Evolutionary conservation across 2,329 filamentous ascomycete species (phyloP).

Genomic region (Phialophora verrucosa): DNA sequence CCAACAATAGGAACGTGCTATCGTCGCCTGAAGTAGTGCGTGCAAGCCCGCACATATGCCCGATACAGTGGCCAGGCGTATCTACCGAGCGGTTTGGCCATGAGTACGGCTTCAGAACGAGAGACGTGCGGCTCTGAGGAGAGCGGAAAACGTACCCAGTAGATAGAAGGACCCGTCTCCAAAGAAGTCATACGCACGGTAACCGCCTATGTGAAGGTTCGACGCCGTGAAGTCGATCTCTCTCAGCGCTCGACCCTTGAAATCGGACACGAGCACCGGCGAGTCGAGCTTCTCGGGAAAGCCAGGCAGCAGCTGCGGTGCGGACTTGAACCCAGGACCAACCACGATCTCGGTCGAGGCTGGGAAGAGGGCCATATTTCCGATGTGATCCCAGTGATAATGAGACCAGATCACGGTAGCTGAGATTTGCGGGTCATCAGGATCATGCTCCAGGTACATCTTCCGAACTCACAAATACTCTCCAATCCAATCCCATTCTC

Average conservation of each 20-base stretch:
- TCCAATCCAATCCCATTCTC: slow-evolving; percentile 26
- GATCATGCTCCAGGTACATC: neutral
- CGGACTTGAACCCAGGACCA: slow-evolving; percentile 57
- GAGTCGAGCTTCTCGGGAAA: slow-evolving; percentile 51
- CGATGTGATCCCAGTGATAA: slow-evolving; percentile 54
- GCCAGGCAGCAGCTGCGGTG: slow-evolving; percentile 52
- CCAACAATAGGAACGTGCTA: slow-evolving; percentile 45
- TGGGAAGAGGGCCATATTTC: slow-evolving; percentile 57
- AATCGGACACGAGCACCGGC: slow-evolving; percentile 46
- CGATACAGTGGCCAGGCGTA: slow-evolving; percentile 55
- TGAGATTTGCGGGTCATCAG: slow-evolving; percentile 3
- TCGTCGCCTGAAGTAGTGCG: slow-evolving; percentile 50
- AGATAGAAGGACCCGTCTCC: slow-evolving; percentile 51
- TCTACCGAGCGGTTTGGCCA: slow-evolving; percentile 29
- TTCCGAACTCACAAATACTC: slow-evolving; percentile 29
- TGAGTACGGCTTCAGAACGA: neutral
- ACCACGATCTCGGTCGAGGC: slow-evolving; percentile 56
- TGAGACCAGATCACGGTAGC: slow-evolving; percentile 44
- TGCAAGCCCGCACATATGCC: slow-evolving; percentile 58
- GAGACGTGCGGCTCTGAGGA: neutral
- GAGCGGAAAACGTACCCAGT: slow-evolving; percentile 44
- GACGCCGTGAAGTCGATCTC: slow-evolving; percentile 33
- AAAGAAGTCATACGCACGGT: slow-evolving; percentile 51
- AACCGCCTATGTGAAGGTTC: slow-evolving; percentile 45
- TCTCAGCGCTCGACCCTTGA: slow-evolving; percentile 37